These are phyloP conservation scores for Tulasnella sp. DNA, from an alignment of 768 basidiomycete genomes.

Conservation along the genomic window DNA sequence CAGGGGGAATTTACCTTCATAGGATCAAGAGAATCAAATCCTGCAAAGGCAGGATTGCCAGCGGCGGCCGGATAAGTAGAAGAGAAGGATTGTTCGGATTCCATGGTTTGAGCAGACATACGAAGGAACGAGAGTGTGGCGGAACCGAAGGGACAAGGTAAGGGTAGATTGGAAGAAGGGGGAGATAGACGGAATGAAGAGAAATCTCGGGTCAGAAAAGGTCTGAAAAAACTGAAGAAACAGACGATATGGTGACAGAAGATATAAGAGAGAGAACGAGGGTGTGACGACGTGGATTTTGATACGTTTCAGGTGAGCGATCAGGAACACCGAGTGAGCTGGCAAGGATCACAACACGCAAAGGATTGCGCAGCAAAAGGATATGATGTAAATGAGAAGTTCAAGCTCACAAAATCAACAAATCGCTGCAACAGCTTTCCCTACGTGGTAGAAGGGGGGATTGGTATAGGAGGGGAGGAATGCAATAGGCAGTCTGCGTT, in stretches of 20 bases:
- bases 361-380: neutral
- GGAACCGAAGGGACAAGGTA: constrained; percentile 10
- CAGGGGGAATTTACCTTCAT: constrained; percentile 18
- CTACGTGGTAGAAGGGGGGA: constrained; percentile 4
- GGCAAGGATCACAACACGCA: neutral
- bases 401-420: constrained; percentile 15
- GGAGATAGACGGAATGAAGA: constrained; percentile 3
- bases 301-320: neutral
- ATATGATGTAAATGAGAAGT: constrained; percentile 7
- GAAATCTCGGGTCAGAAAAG: constrained; percentile 14
- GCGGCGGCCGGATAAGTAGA: constrained; percentile 1
- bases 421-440: constrained; percentile 1
- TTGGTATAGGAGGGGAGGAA: constrained; percentile 1
- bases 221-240: constrained; percentile 7
- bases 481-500: constrained; percentile 10
- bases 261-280: constrained; percentile 1
- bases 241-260: neutral
- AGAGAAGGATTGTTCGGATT: constrained; percentile 11
- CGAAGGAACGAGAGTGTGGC: constrained; percentile 1
- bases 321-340: neutral
- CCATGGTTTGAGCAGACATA: constrained; percentile 9
- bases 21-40: constrained; percentile 18
- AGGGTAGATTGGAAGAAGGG: constrained; percentile 2
- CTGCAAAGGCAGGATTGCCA: neutral
- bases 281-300: constrained; percentile 10